Evolutionary conservation across 148 eudicot species (phyloP).

Genomic region (Cornus controversa): DNA sequence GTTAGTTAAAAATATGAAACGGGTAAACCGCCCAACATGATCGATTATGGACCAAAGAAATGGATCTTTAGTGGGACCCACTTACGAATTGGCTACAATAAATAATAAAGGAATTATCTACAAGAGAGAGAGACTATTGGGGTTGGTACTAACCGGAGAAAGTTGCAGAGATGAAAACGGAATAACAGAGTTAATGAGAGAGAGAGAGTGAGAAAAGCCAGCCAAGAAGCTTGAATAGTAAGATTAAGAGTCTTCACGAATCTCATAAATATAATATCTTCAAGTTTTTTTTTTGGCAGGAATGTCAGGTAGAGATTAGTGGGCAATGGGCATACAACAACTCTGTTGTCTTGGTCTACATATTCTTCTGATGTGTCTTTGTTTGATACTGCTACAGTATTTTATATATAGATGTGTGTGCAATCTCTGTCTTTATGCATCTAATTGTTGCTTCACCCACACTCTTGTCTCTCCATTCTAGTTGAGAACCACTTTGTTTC

Average conservation of each 20-base stretch:
- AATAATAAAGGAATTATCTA: no score
- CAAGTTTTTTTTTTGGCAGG: conserved; percentile 5
- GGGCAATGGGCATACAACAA: conserved; percentile 25
- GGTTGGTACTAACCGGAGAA: neutral
- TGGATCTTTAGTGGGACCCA: no score
- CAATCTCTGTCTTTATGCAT: conserved; percentile 12
- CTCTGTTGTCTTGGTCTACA: neutral
- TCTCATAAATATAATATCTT: neutral
- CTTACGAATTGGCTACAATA: no score
- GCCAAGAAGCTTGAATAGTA: conserved; percentile 3
- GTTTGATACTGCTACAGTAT: neutral
- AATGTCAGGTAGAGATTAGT: conserved; percentile 16
- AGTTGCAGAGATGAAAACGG: neutral
- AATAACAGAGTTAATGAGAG: neutral
- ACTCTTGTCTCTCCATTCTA: conserved; percentile 13
- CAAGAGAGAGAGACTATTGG: neutral
- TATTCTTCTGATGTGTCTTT: neutral
- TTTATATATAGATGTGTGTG: neutral
- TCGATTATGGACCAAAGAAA: no score
- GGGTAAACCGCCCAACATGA: no score
- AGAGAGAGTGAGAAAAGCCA: neutral
- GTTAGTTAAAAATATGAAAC: no score
- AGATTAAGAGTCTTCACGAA: neutral
- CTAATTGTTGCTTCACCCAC: conserved; percentile 14
- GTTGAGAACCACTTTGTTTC: conserved; percentile 4